Percentiles rank a stretch among this genome's conserved stretches.
phyloP scores from a whole-genome alignment of 2,329 filamentous ascomycete genomes.

The Akanthomyces dipterigenus region DNA sequence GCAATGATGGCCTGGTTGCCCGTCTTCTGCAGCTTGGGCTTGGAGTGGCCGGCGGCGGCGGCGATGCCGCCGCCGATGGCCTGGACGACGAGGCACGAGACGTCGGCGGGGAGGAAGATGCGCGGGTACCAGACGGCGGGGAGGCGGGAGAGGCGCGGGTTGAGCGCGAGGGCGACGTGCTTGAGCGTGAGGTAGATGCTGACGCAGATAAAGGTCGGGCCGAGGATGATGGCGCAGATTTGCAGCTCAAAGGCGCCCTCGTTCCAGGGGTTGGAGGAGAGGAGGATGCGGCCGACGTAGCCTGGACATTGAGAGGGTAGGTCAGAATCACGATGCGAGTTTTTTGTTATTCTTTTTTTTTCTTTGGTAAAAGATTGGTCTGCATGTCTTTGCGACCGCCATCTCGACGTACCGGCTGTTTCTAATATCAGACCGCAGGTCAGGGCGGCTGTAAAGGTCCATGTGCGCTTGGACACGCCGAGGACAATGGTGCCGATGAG shows the following conservation, averaged over 20 bases:
- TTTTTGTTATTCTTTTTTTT: no score
- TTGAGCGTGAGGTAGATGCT: slow-evolving; percentile 59
- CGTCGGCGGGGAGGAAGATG: slow-evolving; percentile 53
- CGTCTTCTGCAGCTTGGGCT: slow-evolving; percentile 32
- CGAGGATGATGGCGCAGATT: slow-evolving; percentile 53
- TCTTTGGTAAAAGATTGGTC: no score
- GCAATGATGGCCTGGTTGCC: slow-evolving; percentile 49
- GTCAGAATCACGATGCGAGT: no score
- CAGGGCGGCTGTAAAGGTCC: slow-evolving; percentile 46
- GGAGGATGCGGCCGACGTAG: slow-evolving; percentile 45
- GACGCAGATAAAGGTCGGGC: slow-evolving; percentile 54
- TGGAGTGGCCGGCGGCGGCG: slow-evolving; percentile 36
- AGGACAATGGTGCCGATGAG: slow-evolving; percentile 34
- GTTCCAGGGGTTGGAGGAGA: slow-evolving; percentile 50
- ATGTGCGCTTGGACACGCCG: slow-evolving; percentile 46
- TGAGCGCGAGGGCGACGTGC: slow-evolving; percentile 46
- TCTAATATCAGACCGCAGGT: slow-evolving; percentile 45
- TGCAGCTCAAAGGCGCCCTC: slow-evolving; percentile 48
- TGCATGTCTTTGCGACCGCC: no score
- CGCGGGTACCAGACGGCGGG: slow-evolving; percentile 46
- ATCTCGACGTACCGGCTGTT: slow-evolving; percentile 38
- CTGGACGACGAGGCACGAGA: slow-evolving; percentile 52
- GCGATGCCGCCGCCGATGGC: slow-evolving; percentile 52
- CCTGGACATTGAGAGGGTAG: slow-evolving; percentile 27
- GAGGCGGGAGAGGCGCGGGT: slow-evolving; percentile 44